A percentile compares a stretch with the other conserved stretches of the same genome.
Conservation (phyloP, 2,329 filamentous ascomycete genomes). For the Beauveria scarabaeidicola region DNA sequence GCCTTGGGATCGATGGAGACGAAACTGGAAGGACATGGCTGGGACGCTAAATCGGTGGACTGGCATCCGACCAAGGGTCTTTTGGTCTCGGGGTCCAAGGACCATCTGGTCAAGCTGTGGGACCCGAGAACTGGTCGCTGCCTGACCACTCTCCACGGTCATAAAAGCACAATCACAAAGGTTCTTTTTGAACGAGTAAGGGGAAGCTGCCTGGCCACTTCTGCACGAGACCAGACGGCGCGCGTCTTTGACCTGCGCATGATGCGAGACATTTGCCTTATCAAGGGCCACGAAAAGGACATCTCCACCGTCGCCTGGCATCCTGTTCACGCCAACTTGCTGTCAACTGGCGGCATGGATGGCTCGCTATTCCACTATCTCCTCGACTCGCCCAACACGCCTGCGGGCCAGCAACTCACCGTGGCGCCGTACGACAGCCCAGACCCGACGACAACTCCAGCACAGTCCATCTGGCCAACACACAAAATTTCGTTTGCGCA, state of each 20-base stretch:
- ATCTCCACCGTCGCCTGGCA: slow-evolving; percentile 91
- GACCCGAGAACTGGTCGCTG: slow-evolving; percentile 88
- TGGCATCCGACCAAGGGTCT: slow-evolving; percentile 96
- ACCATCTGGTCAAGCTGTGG: slow-evolving; percentile 96
- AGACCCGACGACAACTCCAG: slow-evolving; percentile 69
- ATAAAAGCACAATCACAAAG: slow-evolving; percentile 95
- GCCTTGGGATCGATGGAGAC: slow-evolving; percentile 76
- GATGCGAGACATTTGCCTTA: slow-evolving; percentile 94
- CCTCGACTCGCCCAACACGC: slow-evolving; percentile 88
- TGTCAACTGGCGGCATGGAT: slow-evolving; percentile 85
- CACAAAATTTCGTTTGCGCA: slow-evolving; percentile 84
- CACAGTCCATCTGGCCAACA: slow-evolving; percentile 86
- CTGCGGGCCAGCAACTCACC: slow-evolving; percentile 60
- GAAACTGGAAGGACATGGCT: slow-evolving; percentile 84
- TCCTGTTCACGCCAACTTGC: slow-evolving; percentile 78
- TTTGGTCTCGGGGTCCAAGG: slow-evolving; percentile 92
- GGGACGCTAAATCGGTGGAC: slow-evolving; percentile 95
- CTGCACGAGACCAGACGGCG: slow-evolving; percentile 85
- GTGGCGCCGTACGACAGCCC: slow-evolving; percentile 77
- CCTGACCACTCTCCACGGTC: slow-evolving; percentile 86
- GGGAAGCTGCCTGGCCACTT: slow-evolving; percentile 80
- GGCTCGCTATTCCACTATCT: slow-evolving; percentile 89
- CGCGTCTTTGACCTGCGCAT: slow-evolving; percentile 91
- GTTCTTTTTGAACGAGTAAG: slow-evolving; percentile 82
- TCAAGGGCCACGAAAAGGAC: slow-evolving; percentile 93